Evolutionary conservation across 1,284 basidiomycete genomes (phyloP), one percentile per base, ranked within the genome.

Genomic region (Inonotus hispidus): DNA sequence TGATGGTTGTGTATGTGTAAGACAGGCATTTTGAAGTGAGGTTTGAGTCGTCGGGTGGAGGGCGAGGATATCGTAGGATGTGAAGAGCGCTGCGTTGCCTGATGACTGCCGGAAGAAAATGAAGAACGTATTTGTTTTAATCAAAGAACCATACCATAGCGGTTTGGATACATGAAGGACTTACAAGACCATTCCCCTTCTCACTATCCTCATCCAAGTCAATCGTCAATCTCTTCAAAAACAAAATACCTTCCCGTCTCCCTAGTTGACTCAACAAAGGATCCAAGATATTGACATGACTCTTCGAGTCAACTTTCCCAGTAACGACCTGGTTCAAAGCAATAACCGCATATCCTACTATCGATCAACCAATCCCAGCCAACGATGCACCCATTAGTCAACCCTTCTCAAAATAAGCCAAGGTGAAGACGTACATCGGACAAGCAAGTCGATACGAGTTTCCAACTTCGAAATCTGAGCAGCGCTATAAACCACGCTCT

Each of bases 321-420:
- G 82, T 73, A 10, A 86, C 77, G 0, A 80, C 83, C 66, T 92
- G 89, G 66, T 83, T 87, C 63, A 92, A 77, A 1, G 85, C 88
- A 53, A 92, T 71, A 16, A 90, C 82, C 23, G 84, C 81, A 71
- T 92, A 92, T 81, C 90, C 89, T 78, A 92, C 89, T 92, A 75
- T 39, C 23, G 46, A 8, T 32, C 32, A 32, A 32, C 3, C 32
- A 32, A 32, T n/a, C n/a, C 32, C 32, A 8, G 8, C 32, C 32
- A 32, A 32, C 27, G 39, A 27, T 13, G 27, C 11, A 45, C 13
- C 27, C 39, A 14, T 62, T 39, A 49, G 35, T 29, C 21, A 52
- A 5, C 25, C 46, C 7, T 16, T 53, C 65, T 56, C 29, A 43
- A 41, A 8, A 13, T 23, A 29, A 14, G 45, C 11, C 5, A 10